These are phyloP conservation scores for Daldinia childiae DNA, from an alignment of 495 filamentous ascomycete species.

Conservation along the genomic window DNA sequence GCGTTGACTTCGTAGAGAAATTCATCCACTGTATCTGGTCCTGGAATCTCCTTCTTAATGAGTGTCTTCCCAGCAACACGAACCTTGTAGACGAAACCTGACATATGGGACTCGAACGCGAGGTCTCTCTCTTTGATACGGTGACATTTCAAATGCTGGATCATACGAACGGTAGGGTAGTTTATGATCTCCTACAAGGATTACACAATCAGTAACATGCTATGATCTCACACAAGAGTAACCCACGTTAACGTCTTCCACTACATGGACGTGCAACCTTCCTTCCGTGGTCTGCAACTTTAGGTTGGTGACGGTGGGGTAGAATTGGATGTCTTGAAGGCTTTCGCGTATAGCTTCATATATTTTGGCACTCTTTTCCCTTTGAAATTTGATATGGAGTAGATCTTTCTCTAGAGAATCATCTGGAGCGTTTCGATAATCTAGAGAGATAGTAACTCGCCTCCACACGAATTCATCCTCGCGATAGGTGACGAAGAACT, in stretches of 20 bases:
- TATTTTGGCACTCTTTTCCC: conserved; percentile 93
- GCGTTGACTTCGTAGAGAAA: conserved; percentile 99
- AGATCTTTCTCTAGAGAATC: conserved; percentile 90
- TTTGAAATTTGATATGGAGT: conserved; percentile 78
- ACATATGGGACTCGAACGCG: conserved; percentile 89
- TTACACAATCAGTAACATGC: conserved; percentile 31
- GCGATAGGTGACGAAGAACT: conserved; percentile 97
- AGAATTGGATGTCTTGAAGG: conserved; percentile 90
- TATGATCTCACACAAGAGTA: background rate
- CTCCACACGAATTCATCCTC: conserved; percentile 79
- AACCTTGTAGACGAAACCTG: conserved; percentile 98
- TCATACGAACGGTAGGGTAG: conserved; percentile 78
- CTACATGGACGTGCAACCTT: conserved; percentile 93
- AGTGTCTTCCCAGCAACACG: conserved; percentile 69
- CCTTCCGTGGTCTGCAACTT: conserved; percentile 92
- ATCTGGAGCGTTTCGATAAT: conserved; percentile 82
- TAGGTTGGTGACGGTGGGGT: conserved; percentile 93
- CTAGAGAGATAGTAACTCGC: conserved; percentile 90
- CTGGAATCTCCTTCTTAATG: conserved; percentile 99
- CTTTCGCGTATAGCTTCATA: conserved; percentile 97
- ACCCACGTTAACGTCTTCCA: conserved; percentile 86
- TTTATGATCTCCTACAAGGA: conserved; percentile 77
- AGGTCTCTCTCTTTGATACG: conserved; percentile 76
- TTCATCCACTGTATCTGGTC: conserved; percentile 94
- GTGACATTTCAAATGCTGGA: conserved; percentile 77